Base-by-base conservation (phyloP, 345 rosid genomes). In the Limnanthes douglasii region DNA sequence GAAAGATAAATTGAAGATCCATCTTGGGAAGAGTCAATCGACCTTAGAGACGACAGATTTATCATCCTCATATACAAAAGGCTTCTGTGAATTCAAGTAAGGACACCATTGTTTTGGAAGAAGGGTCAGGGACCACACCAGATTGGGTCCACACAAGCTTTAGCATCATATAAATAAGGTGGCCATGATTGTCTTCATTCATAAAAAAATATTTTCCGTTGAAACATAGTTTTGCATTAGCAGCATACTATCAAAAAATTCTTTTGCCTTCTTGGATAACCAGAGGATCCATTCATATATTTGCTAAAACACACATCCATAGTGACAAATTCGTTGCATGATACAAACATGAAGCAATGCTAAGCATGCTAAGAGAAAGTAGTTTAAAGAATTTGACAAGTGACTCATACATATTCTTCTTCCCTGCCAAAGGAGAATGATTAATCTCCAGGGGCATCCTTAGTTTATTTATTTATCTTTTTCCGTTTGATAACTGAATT, bases 331-430 rank as follows among this genome's bases (percentile, higher is more conserved):
- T 48, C 37, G 78, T 64, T 43, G 50, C 41, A 41, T 84, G 75
- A 50, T 54, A 59, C 54, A 54, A 62, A 54, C 49, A 72, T 65
- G 74, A 83, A 48, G 80, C 74, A 68, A 62, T 56, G 45, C 81
- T 65, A 51, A 88, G 83, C 68, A 74, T 63, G 67, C 78, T 72
- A 66, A 88, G 93, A 65, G 92, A 74, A 39, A 73, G 46, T 47
- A 46, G 61, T 53, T 74, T 81, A 54, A 83, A 41, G 55, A 66
- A 62, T 37, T 70, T 64, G 53, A 72, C 48, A 49, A 88, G 54
- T 20, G 65, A 62, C 38, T 31, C 36, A 46, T 53, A 55, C 64
- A 79, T 54, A 53, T 43, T 64, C 70, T 62, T 64, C 86, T 47
- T 66, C 66, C 51, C 59, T 59, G 55, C 64, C 64, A 41, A 43